phyloP scores from a whole-genome alignment of 2,329 filamentous ascomycete genomes.

The Pseudogymnoascus verrucosus region DNA sequence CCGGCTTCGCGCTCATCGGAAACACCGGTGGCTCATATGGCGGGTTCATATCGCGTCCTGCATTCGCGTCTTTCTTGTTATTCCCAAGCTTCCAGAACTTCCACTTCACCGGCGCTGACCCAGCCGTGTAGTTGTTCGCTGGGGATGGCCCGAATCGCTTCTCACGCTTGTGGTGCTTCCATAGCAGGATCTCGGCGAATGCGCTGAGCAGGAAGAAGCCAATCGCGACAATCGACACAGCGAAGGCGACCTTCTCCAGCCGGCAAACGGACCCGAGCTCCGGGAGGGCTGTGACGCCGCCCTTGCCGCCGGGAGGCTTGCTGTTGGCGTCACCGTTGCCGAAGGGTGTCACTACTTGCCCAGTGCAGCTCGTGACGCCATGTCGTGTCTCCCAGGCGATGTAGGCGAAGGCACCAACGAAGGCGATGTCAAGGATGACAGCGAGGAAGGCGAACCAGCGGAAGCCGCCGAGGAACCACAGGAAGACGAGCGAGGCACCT shows the following conservation, averaged over 20 bases:
- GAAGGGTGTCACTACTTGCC: slow-evolving; percentile 57
- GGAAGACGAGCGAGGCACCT: slow-evolving; percentile 60
- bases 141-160: slow-evolving; percentile 62
- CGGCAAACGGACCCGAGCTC: slow-evolving; percentile 57
- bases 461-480: slow-evolving; percentile 72
- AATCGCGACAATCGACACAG: slow-evolving; percentile 68
- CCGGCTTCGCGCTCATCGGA: not conserved
- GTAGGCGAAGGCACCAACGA: slow-evolving; percentile 71
- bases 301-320: slow-evolving; percentile 14
- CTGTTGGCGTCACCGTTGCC: slow-evolving; percentile 52
- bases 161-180: slow-evolving; percentile 64
- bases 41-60: not conserved
- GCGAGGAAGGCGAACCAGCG: slow-evolving; percentile 64
- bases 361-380: slow-evolving; percentile 59
- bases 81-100: not conserved
- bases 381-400: slow-evolving; percentile 66
- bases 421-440: slow-evolving; percentile 68
- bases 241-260: slow-evolving; percentile 69
- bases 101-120: slow-evolving; percentile 35
- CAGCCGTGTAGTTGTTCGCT: slow-evolving; percentile 59
- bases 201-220: slow-evolving; percentile 70
- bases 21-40: not conserved
- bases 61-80: not conserved
- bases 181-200: slow-evolving; percentile 58
- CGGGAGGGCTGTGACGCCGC: slow-evolving; percentile 32